phyloP scores from a whole-genome alignment of 306 rosid genomes.

The Sicyos baderoa region DNA sequence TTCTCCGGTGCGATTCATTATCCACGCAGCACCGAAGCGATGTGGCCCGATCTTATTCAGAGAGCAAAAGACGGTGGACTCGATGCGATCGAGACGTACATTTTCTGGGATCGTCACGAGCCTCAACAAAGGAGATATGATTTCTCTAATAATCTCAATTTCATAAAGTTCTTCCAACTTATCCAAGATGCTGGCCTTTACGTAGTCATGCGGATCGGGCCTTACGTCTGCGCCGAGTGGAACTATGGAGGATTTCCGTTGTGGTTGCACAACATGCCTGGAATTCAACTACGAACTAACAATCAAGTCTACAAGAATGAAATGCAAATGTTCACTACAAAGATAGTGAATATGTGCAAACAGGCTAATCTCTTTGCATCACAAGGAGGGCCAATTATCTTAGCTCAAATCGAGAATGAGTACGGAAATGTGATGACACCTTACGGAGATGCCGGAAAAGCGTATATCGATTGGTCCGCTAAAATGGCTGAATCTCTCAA shows the following conservation, averaged over 20 bases:
- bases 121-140: neutral
- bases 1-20: neutral
- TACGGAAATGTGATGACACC: conserved; percentile 42
- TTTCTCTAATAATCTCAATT: neutral
- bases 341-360: conserved; percentile 50
- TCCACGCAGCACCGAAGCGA: neutral
- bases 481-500: conserved; percentile 62
- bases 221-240: conserved; percentile 70
- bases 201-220: conserved; percentile 71
- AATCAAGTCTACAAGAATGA: conserved; percentile 65
- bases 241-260: conserved; percentile 64
- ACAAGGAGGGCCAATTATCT: conserved; percentile 78
- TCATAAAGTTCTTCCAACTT: neutral
- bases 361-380: conserved; percentile 58
- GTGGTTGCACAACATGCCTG: conserved; percentile 25
- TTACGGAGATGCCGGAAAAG: conserved; percentile 30
- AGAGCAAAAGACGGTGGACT: neutral
- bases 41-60: neutral
- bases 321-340: conserved; percentile 69
- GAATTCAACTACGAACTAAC: conserved; percentile 52
- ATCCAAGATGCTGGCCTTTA: conserved; percentile 10
- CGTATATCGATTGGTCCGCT: conserved; percentile 63
- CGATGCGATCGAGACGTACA: neutral
- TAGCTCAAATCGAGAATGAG: conserved; percentile 82
- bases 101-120: neutral